Evolutionary conservation across 202 grass and related monocot species (phyloP).

Genomic region (Musa balbisiana): DNA sequence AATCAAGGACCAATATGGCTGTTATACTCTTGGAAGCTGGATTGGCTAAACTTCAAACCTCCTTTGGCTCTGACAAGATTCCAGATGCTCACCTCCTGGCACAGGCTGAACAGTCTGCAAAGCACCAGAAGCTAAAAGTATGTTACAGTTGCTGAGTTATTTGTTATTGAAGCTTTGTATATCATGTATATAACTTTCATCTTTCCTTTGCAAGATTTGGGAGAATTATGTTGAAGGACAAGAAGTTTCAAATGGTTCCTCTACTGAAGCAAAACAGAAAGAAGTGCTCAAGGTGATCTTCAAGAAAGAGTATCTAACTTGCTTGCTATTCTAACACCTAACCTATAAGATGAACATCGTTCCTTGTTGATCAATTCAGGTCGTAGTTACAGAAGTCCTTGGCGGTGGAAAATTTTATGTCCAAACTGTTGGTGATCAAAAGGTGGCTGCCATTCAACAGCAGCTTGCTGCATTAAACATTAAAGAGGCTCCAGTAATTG

Average conservation of each 20-base stretch:
- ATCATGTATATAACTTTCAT: slow-evolving; percentile 10
- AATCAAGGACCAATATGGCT: slow-evolving; percentile 79
- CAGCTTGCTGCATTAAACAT: slow-evolving; percentile 74
- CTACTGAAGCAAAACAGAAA: slow-evolving; percentile 66
- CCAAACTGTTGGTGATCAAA: slow-evolving; percentile 80
- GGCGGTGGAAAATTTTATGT: slow-evolving; percentile 93
- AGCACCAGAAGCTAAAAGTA: slow-evolving; percentile 84
- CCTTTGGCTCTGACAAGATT: slow-evolving; percentile 76
- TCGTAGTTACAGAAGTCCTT: slow-evolving; percentile 78
- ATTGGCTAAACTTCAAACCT: slow-evolving; percentile 67
- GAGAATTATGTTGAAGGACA: slow-evolving; percentile 90
- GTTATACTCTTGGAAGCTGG: slow-evolving; percentile 75
- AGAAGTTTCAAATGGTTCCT: slow-evolving; percentile 63
- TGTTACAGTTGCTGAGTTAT: background rate
- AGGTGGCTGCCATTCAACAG: slow-evolving; percentile 75
- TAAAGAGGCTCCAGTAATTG: slow-evolving; percentile 76
- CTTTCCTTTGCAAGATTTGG: slow-evolving; percentile 58
- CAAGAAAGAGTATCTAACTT: background rate
- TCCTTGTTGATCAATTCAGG: slow-evolving; percentile 34
- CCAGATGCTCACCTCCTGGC: slow-evolving; percentile 56
- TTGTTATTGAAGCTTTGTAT: background rate
- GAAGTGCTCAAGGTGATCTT: slow-evolving; percentile 80
- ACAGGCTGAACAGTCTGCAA: slow-evolving; percentile 80
- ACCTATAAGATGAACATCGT: background rate
- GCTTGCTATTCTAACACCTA: slow-evolving; percentile 10